Evolutionary conservation across 1,284 basidiomycete species (phyloP).

Genomic region (Ustilago bromivora): DNA sequence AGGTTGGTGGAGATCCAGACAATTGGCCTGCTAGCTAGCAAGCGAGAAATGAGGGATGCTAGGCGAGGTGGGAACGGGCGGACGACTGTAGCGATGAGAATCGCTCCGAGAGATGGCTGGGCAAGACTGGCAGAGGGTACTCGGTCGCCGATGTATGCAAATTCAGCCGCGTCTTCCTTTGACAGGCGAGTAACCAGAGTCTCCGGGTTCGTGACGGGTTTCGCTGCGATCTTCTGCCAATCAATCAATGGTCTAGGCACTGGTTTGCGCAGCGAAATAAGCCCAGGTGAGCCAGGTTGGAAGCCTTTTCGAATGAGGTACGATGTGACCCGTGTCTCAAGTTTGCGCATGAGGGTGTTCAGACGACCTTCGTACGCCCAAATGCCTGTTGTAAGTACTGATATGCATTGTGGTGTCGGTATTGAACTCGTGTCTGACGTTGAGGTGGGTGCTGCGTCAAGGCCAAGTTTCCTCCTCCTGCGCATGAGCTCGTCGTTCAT

Average conservation of each 20-base stretch:
- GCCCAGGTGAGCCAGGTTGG: slow-evolving; percentile 43
- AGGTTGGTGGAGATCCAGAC: slow-evolving; percentile 41
- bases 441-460: slow-evolving; percentile 30
- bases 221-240: slow-evolving; percentile 33
- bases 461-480: slow-evolving; percentile 42
- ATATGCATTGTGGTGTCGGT: slow-evolving; percentile 49
- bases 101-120: slow-evolving; percentile 29
- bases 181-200: background rate
- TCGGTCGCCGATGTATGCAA: slow-evolving; percentile 30
- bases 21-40: slow-evolving; percentile 26
- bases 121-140: slow-evolving; percentile 13
- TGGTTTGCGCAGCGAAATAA: slow-evolving; percentile 19
- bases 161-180: slow-evolving; percentile 3
- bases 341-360: slow-evolving; percentile 63
- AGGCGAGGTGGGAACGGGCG: slow-evolving; percentile 34
- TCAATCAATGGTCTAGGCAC: background rate
- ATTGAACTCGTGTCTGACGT: background rate
- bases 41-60: slow-evolving; percentile 6
- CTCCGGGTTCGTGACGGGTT: background rate
- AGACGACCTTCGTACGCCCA: slow-evolving; percentile 66
- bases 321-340: slow-evolving; percentile 56
- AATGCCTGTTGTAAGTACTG: slow-evolving; percentile 68
- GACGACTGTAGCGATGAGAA: slow-evolving; percentile 28
- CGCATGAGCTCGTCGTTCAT: slow-evolving; percentile 64
- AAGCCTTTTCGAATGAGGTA: slow-evolving; percentile 39